Evolutionary conservation across 2,329 filamentous ascomycete genomes (phyloP).

Genomic region (Botrytis hyacinthi): DNA sequence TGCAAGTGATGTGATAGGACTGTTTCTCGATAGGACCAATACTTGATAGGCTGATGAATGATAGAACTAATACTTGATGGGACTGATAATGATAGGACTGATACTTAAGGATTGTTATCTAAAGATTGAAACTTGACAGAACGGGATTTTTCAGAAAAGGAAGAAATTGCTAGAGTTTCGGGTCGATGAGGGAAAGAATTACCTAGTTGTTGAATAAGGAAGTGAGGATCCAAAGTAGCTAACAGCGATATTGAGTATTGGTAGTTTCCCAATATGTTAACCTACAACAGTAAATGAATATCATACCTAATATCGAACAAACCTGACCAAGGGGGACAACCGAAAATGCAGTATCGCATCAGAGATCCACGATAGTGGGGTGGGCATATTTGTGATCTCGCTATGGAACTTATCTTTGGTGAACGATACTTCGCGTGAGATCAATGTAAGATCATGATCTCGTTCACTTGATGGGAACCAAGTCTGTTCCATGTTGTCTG

Average conservation of each 20-base stretch:
- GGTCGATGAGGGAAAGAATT: no score
- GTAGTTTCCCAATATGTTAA: not conserved
- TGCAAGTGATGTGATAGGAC: not conserved
- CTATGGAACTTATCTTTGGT: not conserved
- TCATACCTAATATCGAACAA: not conserved
- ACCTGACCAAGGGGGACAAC: not conserved
- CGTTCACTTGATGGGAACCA: not conserved
- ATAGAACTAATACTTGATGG: not conserved
- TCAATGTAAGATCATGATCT: not conserved
- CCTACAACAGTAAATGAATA: not conserved
- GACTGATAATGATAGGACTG: not conserved
- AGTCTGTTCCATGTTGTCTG: not conserved
- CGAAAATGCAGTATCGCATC: slow-evolving; percentile 10
- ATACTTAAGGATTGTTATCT: not conserved
- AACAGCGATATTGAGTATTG: not conserved
- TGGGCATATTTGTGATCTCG: not conserved
- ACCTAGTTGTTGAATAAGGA: not conserved
- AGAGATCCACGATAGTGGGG: slow-evolving; percentile 1
- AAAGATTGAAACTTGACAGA: not conserved
- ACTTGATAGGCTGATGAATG: not conserved
- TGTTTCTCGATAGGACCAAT: not conserved
- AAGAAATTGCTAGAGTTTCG: not conserved
- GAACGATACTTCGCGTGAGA: not conserved
- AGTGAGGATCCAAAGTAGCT: not conserved
- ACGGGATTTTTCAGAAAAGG: not conserved